Percentiles rank a stretch among this genome's conserved stretches.
Evolutionary conservation across 2,329 filamentous ascomycete species (phyloP).

Genomic region (Coniosporium tulheliwenetii): DNA sequence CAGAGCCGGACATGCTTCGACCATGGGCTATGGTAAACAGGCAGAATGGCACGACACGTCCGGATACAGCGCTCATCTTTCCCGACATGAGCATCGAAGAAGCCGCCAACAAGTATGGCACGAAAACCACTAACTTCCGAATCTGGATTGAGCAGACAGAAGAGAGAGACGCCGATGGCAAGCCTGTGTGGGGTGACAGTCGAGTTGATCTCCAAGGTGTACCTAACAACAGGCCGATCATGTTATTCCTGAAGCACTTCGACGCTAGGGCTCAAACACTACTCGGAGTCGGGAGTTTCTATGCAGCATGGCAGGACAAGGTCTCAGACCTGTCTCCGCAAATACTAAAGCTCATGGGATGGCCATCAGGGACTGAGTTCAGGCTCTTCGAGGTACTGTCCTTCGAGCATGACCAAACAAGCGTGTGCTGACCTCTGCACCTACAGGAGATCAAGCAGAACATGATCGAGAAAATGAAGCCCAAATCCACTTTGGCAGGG

Average conservation of each 20-base stretch:
- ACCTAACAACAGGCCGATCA: conserved; percentile 41
- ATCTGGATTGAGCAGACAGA: conserved; percentile 69
- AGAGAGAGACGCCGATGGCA: conserved; percentile 53
- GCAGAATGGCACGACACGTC: conserved; percentile 90
- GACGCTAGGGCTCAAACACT: conserved; percentile 63
- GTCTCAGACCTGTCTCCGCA: conserved; percentile 67
- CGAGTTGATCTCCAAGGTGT: conserved; percentile 41
- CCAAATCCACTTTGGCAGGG: conserved; percentile 73
- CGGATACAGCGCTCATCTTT: conserved; percentile 75
- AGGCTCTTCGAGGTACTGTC: conserved; percentile 58
- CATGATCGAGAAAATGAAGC: conserved; percentile 92
- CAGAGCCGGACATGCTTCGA: conserved; percentile 56
- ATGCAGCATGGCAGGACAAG: conserved; percentile 75
- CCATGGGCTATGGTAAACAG: conserved; percentile 98
- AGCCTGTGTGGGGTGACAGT: conserved; percentile 55
- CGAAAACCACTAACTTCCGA: conserved; percentile 50
- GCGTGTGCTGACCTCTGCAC: conserved; percentile 8
- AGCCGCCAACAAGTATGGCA: conserved; percentile 52
- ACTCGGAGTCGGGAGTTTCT: conserved; percentile 65
- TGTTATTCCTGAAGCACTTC: conserved; percentile 89
- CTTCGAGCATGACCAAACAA: neutral
- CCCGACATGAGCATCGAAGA: conserved; percentile 53
- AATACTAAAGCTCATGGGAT: conserved; percentile 73
- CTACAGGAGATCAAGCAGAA: conserved; percentile 78
- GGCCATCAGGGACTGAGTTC: conserved; percentile 59